These are phyloP conservation scores for Vinca minor DNA, from an alignment of 257 asterid genomes.

Conservation along the genomic window DNA sequence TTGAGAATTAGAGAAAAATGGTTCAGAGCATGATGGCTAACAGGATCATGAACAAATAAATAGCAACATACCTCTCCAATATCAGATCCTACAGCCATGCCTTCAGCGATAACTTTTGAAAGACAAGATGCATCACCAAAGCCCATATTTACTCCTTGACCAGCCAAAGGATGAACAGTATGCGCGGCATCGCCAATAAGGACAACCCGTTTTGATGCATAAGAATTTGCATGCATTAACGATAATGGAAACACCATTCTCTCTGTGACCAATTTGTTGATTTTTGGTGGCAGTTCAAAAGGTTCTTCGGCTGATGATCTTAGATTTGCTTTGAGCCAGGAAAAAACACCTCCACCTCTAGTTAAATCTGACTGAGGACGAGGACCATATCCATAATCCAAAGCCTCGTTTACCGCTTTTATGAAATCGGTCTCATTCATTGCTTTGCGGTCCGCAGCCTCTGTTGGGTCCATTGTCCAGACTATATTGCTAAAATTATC, in stretches of 20 bases:
- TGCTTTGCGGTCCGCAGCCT: conserved; percentile 51
- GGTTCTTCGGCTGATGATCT: conserved; percentile 41
- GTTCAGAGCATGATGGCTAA: too few relatives aligned
- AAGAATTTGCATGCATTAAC: conserved; percentile 65
- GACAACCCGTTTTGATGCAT: conserved; percentile 49
- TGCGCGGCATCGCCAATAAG: conserved; percentile 97
- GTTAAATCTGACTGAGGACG: conserved; percentile 47
- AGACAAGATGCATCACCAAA: conserved; percentile 77
- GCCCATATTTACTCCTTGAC: conserved; percentile 99
- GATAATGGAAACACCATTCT: conserved; percentile 94
- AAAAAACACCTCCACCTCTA: conserved; percentile 29
- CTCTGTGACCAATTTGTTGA: conserved; percentile 50
- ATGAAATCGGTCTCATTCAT: conserved; percentile 58
- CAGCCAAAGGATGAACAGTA: conserved; percentile 98
- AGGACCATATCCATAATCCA: conserved; percentile 77
- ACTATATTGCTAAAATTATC: conserved; percentile 85
- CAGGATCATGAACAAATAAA: conserved; percentile 10
- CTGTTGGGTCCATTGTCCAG: conserved; percentile 91
- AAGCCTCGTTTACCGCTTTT: conserved; percentile 52
- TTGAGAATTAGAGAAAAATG: too few relatives aligned
- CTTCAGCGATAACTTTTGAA: conserved; percentile 67
- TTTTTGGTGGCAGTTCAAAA: conserved; percentile 74
- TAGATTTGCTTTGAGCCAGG: conserved; percentile 48
- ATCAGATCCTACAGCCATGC: conserved; percentile 84
- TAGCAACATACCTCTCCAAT: conserved; percentile 71